Percentiles rank a stretch among this genome's conserved stretches.
Conservation (phyloP, 2,329 filamentous ascomycete species). For the Ophiostoma novo-ulmi region DNA sequence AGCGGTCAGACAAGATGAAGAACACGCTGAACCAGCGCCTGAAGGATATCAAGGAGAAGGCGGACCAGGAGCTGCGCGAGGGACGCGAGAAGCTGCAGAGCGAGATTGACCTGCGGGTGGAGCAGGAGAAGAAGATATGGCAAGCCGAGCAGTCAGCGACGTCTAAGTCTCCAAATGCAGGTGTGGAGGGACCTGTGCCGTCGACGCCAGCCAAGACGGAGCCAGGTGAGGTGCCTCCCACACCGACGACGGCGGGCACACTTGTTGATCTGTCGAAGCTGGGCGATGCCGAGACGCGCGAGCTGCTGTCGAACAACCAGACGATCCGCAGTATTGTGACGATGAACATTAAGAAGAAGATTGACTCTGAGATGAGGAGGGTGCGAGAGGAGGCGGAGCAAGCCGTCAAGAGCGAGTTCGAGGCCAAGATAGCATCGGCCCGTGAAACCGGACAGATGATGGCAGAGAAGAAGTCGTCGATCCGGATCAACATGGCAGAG, state of each 20-base stretch:
- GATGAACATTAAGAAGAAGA: constrained; percentile 63
- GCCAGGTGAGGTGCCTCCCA: constrained; percentile 33
- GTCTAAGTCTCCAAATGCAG: background rate
- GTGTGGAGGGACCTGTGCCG: background rate
- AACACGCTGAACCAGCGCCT: constrained; percentile 64
- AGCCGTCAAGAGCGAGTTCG: constrained; percentile 44
- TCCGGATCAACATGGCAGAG: constrained; percentile 74
- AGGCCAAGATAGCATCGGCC: constrained; percentile 50
- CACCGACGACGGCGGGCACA: constrained; percentile 30
- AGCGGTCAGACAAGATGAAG: constrained; percentile 65
- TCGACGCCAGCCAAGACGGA: constrained; percentile 22
- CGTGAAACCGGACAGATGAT: constrained; percentile 63
- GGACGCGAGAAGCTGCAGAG: constrained; percentile 49
- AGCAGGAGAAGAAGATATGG: constrained; percentile 61
- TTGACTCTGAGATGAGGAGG: constrained; percentile 60
- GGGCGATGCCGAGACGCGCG: constrained; percentile 51
- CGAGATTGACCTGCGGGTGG: constrained; percentile 46
- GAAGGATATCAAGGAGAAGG: constrained; percentile 55
- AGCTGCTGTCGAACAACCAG: constrained; percentile 51
- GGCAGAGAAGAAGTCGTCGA: constrained; percentile 66
- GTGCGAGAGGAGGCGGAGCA: constrained; percentile 51
- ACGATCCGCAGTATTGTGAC: constrained; percentile 55
- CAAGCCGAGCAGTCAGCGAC: constrained; percentile 45
- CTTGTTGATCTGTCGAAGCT: constrained; percentile 44
- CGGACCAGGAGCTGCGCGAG: constrained; percentile 47